phyloP scores from a whole-genome alignment of 2,329 filamentous ascomycete species.

The Neoscytalidium dimidiatum region DNA sequence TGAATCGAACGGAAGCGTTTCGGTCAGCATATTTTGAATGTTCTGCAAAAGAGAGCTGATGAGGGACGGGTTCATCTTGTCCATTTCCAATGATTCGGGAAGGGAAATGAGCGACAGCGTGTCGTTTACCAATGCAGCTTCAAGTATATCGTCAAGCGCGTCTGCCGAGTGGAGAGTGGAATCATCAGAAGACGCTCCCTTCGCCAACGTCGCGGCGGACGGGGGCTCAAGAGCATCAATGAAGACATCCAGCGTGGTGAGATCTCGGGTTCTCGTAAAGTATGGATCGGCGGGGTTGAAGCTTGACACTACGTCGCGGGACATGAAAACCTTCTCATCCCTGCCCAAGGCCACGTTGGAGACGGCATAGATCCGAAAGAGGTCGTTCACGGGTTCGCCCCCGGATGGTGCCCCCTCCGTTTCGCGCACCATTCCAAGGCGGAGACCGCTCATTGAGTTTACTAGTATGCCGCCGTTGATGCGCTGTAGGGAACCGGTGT shows the following conservation, averaged over 20 bases:
- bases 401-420: slow-evolving; percentile 35
- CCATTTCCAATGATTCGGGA: slow-evolving; percentile 29
- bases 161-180: background rate
- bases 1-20: slow-evolving; percentile 18
- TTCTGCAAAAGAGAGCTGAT: slow-evolving; percentile 37
- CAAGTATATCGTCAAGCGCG: background rate
- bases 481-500: slow-evolving; percentile 55
- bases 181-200: background rate
- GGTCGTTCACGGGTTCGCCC: slow-evolving; percentile 31
- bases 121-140: slow-evolving; percentile 21
- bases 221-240: slow-evolving; percentile 53
- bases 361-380: slow-evolving; percentile 76
- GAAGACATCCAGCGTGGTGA: slow-evolving; percentile 72
- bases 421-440: slow-evolving; percentile 69
- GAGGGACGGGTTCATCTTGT: slow-evolving; percentile 30
- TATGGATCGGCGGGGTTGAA: slow-evolving; percentile 79
- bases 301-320: slow-evolving; percentile 66
- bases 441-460: slow-evolving; percentile 61
- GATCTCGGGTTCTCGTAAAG: slow-evolving; percentile 76
- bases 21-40: slow-evolving; percentile 36
- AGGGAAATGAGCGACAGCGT: slow-evolving; percentile 20
- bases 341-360: slow-evolving; percentile 80
- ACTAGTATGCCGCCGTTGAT: slow-evolving; percentile 61
- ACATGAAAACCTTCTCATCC: slow-evolving; percentile 83
- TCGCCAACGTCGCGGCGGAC: slow-evolving; percentile 16